Evolutionary conservation across 2,329 filamentous ascomycete genomes (phyloP).

Genomic region (Pezicula neosporulosa): DNA sequence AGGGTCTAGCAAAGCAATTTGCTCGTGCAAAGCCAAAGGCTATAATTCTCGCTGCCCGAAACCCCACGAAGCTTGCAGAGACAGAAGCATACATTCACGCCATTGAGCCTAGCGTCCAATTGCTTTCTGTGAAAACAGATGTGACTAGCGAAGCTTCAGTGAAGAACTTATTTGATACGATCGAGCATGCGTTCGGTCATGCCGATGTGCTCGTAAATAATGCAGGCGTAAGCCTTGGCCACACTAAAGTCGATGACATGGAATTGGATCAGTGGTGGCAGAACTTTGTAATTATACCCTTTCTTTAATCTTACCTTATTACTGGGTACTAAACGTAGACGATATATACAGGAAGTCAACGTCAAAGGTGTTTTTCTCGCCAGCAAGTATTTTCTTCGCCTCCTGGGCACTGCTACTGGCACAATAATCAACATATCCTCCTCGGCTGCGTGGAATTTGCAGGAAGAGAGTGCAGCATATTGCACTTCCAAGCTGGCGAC

Average conservation of each 20-base stretch:
- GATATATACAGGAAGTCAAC: constrained; percentile 28
- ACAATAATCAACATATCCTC: constrained; percentile 13
- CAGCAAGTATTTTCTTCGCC: constrained; percentile 28
- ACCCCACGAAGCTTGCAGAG: constrained; percentile 22
- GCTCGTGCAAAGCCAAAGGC: constrained; percentile 31
- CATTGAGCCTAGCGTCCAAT: constrained; percentile 27
- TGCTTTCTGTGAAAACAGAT: constrained; percentile 28
- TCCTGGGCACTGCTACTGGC: constrained; percentile 11
- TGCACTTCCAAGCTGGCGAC: constrained; percentile 10
- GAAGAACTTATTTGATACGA: constrained; percentile 13
- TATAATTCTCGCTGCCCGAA: constrained; percentile 31
- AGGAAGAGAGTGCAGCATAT: constrained; percentile 8
- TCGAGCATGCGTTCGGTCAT: constrained; percentile 33
- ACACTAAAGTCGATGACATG: constrained; percentile 1
- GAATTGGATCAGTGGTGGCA: constrained; percentile 11
- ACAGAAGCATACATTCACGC: constrained; percentile 22
- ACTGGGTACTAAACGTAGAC: neutral
- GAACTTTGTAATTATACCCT: constrained; percentile 12
- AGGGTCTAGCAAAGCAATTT: constrained; percentile 12
- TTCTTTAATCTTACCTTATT: neutral
- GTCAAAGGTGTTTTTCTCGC: constrained; percentile 29
- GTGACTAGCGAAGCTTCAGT: constrained; percentile 18
- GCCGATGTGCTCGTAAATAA: constrained; percentile 45
- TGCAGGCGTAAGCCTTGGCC: constrained; percentile 7
- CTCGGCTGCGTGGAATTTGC: neutral